phyloP scores from a whole-genome alignment of 2,329 filamentous ascomycete genomes.

The Exutisphaerella laricina region DNA sequence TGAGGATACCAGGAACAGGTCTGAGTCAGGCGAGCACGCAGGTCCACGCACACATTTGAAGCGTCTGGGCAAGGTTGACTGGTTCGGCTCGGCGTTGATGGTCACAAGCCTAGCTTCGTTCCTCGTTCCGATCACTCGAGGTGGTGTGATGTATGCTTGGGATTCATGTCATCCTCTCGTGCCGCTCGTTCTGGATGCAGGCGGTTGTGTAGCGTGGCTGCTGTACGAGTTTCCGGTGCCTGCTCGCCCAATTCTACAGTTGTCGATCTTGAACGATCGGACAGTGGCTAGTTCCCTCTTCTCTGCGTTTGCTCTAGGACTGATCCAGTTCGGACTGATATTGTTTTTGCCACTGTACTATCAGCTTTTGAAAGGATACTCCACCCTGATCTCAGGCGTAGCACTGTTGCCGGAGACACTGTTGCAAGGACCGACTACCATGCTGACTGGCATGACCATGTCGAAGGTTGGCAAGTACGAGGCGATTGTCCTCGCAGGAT shows the following conservation, averaged over 20 bases:
- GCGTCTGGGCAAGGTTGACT: conserved; percentile 48
- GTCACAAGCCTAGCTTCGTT: conserved; percentile 54
- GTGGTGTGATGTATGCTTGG: conserved; percentile 62
- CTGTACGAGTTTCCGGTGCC: conserved; percentile 49
- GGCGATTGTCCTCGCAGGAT: conserved; percentile 56
- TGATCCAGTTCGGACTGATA: conserved; percentile 23
- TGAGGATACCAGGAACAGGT: conserved; percentile 2
- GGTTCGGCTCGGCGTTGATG: conserved; percentile 57
- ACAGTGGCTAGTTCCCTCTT: conserved; percentile 29
- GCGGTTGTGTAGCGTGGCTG: conserved; percentile 48
- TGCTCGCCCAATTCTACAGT: conserved; percentile 45
- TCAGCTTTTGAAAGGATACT: conserved; percentile 14
- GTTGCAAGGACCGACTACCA: conserved; percentile 41
- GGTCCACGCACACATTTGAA: conserved; percentile 22
- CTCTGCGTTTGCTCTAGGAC: conserved; percentile 35
- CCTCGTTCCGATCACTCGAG: conserved; percentile 59
- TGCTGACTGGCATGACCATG: conserved; percentile 53
- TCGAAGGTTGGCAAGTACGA: conserved; percentile 55
- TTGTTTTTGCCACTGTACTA: conserved; percentile 14
- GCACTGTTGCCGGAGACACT: conserved; percentile 31
- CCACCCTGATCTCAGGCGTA: conserved; percentile 37
- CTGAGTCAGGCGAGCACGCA: conserved; percentile 39
- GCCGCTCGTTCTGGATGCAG: conserved; percentile 53
- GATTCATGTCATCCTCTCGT: conserved; percentile 56
- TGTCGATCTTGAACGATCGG: conserved; percentile 44